Base-by-base conservation (phyloP, 139 green algal species). In the Chlorella sp. region DNA sequence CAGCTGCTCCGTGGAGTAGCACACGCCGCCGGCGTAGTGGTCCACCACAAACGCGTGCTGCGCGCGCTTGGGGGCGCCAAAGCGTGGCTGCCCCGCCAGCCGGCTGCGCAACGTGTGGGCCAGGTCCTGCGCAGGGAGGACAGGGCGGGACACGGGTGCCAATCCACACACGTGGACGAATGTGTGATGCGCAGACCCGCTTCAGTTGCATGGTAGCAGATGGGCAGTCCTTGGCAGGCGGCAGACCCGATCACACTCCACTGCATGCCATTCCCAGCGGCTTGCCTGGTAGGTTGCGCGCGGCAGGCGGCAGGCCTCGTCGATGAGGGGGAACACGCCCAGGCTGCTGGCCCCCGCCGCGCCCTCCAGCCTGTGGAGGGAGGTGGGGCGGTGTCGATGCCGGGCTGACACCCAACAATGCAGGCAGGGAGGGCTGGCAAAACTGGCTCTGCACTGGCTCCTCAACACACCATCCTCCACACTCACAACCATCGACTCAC, bases 281-380 rank as follows among this genome's bases (percentile, higher is more conserved):
- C 44, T 51, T 51, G 44, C 88, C 73, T 93, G 87, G 76, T 96
- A 91, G 6, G 93, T 98, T 18, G 95, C 95, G 21, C 94, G 92
- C 6, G 96, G 93, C 83, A 97, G 93, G 44, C 92, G 85, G 87
- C 95, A 98, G 83, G 95, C 93, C 78, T 97, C 94, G 90, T 99
- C 97, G 64, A 99, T 92, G 7, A 99, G 87, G 16, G 94, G 88
- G 79, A 99, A 95, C 72, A 99, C 95, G 38, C 97, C 97, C 67
- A 96, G 84, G 20, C 34, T 21, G 44, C 88, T 87, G 81, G n/a
- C 39, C 13, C 36, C 78, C 26, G 41, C 30, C 18, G 65, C 81
- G 34, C 68, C 81, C 68, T 74, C 78, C 39, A 82, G 60, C 25
- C 76, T 82, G 57, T 57, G 60, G 32, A 23, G 4, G n/a, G n/a